Base-by-base conservation (phyloP, 1,284 basidiomycete genomes). In the Mycena sp. region DNA sequence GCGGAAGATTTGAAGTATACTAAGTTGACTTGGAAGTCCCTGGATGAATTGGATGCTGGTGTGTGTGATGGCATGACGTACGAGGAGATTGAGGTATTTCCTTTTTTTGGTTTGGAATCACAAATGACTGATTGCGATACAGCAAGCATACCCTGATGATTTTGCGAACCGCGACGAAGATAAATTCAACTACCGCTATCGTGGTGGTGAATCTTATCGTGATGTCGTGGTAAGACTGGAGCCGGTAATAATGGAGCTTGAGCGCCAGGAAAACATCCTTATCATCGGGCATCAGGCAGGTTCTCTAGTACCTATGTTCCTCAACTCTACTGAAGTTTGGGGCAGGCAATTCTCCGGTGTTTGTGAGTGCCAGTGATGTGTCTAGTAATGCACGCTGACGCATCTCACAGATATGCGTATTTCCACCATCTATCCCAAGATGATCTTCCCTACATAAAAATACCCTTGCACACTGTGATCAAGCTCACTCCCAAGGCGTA, bases 31-130 rank as follows among this genome's bases (percentile, higher is more conserved):
- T 99, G 98, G 98, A 99, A 99, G 77, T 95, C 95, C 4, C 82
- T 99, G 35, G 98, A 99, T 73, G 98, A 99, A 77, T 84, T 99
- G 12, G 98, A 99, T 77, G 98, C 98, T 3, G 97, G 98, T 41
- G 98, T 99, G 16, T 99, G 98, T 73, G 98, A 99, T 78, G 96
- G 92, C 14, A 99, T 99, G 98, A 99, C 98, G 1, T 99, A 99
- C 74, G 92, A 96, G 54, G 74, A 99, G 83, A 99, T 99, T 61
- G 97, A 96, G 84, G 94, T 93, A 57, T 32, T 12, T 52, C 25
- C 17, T 10, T 40, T 50, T 44, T 23, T 57, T 37, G 11, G 25
- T 46, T 21, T 10, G 37, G 35, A 16, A 41, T 10, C 12, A n/a
- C 7, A 19, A 43, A 25, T 26, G 58, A 29, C 23, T 44, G 1